Conservation (phyloP, 495 filamentous ascomycete genomes). For the Neurospora sp. region DNA sequence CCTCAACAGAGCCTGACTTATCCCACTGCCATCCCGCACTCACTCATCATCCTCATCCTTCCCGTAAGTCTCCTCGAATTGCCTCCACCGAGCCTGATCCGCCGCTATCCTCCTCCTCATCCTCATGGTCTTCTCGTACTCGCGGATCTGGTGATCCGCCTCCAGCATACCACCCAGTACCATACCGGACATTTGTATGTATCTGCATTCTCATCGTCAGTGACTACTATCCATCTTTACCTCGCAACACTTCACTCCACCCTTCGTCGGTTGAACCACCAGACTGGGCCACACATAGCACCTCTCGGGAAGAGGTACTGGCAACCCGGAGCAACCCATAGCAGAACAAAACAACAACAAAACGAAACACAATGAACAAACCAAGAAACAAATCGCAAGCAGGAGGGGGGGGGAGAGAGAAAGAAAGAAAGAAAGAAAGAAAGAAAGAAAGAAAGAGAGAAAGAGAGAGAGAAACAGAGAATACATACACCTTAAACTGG, state of each 20-base stretch:
- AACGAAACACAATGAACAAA: not conserved
- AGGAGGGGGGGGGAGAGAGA: no score
- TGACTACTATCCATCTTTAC: not conserved
- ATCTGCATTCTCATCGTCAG: slow-evolving; percentile 32
- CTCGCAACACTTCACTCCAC: no score
- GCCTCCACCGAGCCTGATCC: slow-evolving; percentile 53
- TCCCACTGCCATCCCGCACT: not conserved
- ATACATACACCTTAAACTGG: slow-evolving; percentile 75
- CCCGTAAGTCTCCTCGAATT: slow-evolving; percentile 34
- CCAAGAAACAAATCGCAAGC: not conserved
- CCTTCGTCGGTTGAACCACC: no score
- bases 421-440: not conserved
- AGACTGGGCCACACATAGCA: not conserved
- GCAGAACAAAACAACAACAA: not conserved
- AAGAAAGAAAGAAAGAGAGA: not conserved
- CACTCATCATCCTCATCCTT: slow-evolving; percentile 26
- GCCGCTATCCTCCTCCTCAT: slow-evolving; percentile 51
- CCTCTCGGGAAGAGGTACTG: not conserved
- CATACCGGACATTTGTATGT: slow-evolving; percentile 82
- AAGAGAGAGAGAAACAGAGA: not conserved
- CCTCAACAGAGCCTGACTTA: not conserved
- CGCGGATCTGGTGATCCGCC: slow-evolving; percentile 63
- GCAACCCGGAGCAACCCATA: not conserved
- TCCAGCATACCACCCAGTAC: slow-evolving; percentile 75
- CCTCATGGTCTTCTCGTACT: slow-evolving; percentile 54